Conservation (phyloP, 2,329 filamentous ascomycete species). For the Tolypocladium nubicola region DNA sequence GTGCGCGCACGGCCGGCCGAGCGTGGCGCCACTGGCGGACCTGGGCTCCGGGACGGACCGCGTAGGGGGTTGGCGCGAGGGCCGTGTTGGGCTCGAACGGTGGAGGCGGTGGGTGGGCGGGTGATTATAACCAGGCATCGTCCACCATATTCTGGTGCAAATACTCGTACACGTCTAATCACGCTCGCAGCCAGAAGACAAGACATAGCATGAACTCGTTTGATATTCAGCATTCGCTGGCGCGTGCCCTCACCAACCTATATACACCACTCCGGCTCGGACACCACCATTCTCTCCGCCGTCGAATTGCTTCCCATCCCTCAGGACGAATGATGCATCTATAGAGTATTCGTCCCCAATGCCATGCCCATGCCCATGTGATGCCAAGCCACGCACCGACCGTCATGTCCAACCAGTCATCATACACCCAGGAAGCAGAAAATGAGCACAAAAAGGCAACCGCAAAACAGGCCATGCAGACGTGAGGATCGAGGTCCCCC, state of each 20-base stretch:
- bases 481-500: neutral
- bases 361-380: neutral
- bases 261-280: neutral
- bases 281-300: neutral
- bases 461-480: neutral
- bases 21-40: conserved; percentile 52
- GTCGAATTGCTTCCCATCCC: neutral
- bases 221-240: neutral
- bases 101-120: conserved; percentile 14
- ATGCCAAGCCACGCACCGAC: neutral
- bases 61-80: conserved; percentile 16
- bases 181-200: neutral
- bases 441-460: neutral
- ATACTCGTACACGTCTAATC: neutral
- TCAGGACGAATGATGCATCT: neutral
- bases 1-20: conserved; percentile 69
- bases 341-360: neutral
- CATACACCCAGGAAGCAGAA: neutral
- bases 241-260: neutral
- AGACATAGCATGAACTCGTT: neutral
- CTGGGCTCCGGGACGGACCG: conserved; percentile 21
- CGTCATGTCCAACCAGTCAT: neutral
- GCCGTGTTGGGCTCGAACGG: neutral
- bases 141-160: neutral
- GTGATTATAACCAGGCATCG: neutral